Evolutionary conservation across 306 rosid species (phyloP).

Genomic region (Arachis hypogaea): DNA sequence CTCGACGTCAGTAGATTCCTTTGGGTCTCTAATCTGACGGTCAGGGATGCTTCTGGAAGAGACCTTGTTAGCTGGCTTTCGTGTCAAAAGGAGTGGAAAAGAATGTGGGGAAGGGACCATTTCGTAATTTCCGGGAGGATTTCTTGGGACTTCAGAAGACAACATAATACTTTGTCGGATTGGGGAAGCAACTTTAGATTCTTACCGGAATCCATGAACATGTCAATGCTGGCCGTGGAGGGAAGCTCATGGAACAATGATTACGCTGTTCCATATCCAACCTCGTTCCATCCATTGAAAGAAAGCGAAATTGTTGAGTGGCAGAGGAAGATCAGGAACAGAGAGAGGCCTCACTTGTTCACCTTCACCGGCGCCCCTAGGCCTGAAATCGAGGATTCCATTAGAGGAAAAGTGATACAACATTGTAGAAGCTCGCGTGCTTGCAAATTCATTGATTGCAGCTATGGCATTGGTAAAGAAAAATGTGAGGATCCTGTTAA

Average conservation of each 20-base stretch:
- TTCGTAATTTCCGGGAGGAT: constrained; percentile 84
- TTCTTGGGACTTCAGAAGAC: constrained; percentile 92
- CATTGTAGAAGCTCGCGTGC: constrained; percentile 56
- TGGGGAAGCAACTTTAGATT: constrained; percentile 92
- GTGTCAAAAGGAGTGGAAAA: constrained; percentile 60
- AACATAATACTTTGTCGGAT: constrained; percentile 50
- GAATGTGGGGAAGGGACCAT: constrained; percentile 87
- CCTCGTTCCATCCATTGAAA: constrained; percentile 68
- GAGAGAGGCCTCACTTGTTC: constrained; percentile 55
- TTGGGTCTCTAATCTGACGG: constrained; percentile 60
- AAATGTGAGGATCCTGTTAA: constrained; percentile 67
- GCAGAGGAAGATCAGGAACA: constrained; percentile 57
- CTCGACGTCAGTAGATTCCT: constrained; percentile 78
- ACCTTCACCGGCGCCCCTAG: constrained; percentile 85
- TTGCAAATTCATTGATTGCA: constrained; percentile 71
- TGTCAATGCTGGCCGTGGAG: constrained; percentile 89
- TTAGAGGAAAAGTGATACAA: constrained; percentile 67
- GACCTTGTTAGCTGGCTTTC: constrained; percentile 62
- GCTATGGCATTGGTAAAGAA: constrained; percentile 41
- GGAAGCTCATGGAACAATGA: constrained; percentile 90
- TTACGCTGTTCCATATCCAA: constrained; percentile 83
- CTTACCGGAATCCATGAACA: constrained; percentile 71
- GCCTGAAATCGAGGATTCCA: constrained; percentile 58
- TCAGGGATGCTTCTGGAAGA: constrained; percentile 62
- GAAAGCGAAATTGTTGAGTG: constrained; percentile 48